Base-by-base conservation (phyloP, 306 rosid genomes). In the Argentina anserina region DNA sequence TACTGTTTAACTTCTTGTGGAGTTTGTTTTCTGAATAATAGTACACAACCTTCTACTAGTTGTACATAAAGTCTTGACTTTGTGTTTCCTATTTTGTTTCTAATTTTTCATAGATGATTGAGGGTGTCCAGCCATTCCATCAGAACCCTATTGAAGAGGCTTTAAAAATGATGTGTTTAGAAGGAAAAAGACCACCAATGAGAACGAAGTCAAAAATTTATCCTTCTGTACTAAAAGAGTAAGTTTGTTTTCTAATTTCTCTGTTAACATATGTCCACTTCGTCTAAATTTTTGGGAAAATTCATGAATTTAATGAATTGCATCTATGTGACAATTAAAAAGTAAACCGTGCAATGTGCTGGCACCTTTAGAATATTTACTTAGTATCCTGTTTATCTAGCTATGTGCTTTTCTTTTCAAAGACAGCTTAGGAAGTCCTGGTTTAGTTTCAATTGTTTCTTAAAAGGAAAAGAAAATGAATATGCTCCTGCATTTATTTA, bases 221-320 rank as follows among this genome's bases (percentile, higher is more conserved):
- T 82, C 99, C 99, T 76, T 93, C 93, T 3, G 97, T 87, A 66
- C 70, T 95, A 71, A 95, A 74, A 88, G 97, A 95, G 99, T 95
- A 72, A 83, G 99, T 81, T 65, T 20, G 61, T 66, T 75, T 80
- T 56, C 50, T 53, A 40, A 8, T 65, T 13, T 41, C 33, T 12
- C 69, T 1, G 21, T 40, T 3, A 21, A 46, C 3, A 10, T 25
- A 1, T 52, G 29, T 9, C 14, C 14, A 21, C 14, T 52, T 52
- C 4, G 29, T 64, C 45, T 53, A 53, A 28, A 37, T 52, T 52
- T 6, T 8, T 63, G 39, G 11, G 20, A 9, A 37, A 64, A 11
- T 33, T 33, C 47, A 37, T 64, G 69, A 40, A 31, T 64, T 12
- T 18, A 39, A 26, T 39, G 33, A 39, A 21, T 39, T 39, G 39